Evolutionary conservation across 169 alveolate genomes (phyloP).

Genomic region (Babesia microti): DNA sequence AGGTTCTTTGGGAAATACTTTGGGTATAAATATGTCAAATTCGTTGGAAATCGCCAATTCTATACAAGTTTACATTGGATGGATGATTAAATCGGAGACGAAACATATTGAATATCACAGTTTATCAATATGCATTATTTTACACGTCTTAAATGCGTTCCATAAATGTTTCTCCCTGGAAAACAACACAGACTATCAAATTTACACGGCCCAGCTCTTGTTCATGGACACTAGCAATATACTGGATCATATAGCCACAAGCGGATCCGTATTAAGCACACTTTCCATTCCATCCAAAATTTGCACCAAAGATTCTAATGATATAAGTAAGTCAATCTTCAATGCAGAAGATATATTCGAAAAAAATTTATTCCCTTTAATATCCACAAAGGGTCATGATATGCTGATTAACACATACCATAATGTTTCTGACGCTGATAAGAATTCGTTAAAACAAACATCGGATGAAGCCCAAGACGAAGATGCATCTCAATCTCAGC

Average conservation of each 20-base stretch:
- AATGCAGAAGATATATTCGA: too few species aligned
- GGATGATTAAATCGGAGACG: slow-evolving; percentile 8
- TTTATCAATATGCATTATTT: slow-evolving; percentile 25
- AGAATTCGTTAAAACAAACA: too few species aligned
- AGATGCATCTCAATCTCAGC: too few species aligned
- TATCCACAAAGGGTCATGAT: slow-evolving; percentile 27
- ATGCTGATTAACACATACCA: slow-evolving; percentile 22
- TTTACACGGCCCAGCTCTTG: slow-evolving; percentile 20
- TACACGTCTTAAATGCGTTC: slow-evolving; percentile 30
- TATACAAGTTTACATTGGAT: slow-evolving; percentile 17
- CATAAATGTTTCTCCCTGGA: slow-evolving; percentile 33
- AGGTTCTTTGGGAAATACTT: slow-evolving; percentile 43
- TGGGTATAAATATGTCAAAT: slow-evolving; percentile 28
- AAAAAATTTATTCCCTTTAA: slow-evolving; percentile 12
- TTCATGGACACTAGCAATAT: slow-evolving; percentile 17
- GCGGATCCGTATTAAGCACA: too few species aligned
- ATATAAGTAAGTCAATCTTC: too few species aligned
- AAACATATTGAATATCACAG: slow-evolving; percentile 30
- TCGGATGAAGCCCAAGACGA: too few species aligned
- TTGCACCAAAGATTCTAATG: too few species aligned
- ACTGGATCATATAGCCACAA: slow-evolving; percentile 14
- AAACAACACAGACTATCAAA: slow-evolving; percentile 28
- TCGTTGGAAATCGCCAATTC: slow-evolving; percentile 23
- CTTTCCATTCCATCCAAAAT: too few species aligned
- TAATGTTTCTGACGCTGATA: too few species aligned